A percentile compares a stretch with the other conserved stretches of the same genome.
Conservation (phyloP, 2,329 filamentous ascomycete genomes). For the Curvularia verruculosa region DNA sequence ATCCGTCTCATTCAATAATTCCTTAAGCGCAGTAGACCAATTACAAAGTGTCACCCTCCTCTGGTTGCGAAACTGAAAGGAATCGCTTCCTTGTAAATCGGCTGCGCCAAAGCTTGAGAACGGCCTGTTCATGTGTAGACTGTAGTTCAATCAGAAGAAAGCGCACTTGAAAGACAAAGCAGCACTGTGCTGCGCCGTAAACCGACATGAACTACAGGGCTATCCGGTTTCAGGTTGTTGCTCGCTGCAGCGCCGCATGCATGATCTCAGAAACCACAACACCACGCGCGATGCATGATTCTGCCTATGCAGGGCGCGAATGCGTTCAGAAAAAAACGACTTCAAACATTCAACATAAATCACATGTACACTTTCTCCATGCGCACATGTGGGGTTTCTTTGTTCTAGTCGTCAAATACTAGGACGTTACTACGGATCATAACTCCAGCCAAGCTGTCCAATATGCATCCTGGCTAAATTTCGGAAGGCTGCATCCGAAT, state of each 20-base stretch:
- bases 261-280: not conserved
- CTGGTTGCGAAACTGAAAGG: not conserved
- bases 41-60: not conserved
- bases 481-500: not conserved
- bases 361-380: not conserved
- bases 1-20: not conserved
- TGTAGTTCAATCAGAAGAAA: not conserved
- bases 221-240: not conserved
- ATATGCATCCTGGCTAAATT: not conserved
- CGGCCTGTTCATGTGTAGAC: not conserved
- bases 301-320: conserved; percentile 2
- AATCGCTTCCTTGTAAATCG: not conserved
- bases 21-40: not conserved
- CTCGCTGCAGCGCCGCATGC: not conserved
- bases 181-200: not conserved
- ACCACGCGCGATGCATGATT: conserved; percentile 10
- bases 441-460: not conserved
- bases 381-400: not conserved
- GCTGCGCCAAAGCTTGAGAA: not conserved
- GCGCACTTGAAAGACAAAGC: not conserved
- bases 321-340: conserved; percentile 15
- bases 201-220: not conserved
- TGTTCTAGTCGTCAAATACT: not conserved
- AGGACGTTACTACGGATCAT: not conserved
- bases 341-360: not conserved